Percentiles rank a stretch among this genome's conserved stretches.
Evolutionary conservation across 2,329 filamentous ascomycete species (phyloP).

Genomic region (Colletotrichum sp.): DNA sequence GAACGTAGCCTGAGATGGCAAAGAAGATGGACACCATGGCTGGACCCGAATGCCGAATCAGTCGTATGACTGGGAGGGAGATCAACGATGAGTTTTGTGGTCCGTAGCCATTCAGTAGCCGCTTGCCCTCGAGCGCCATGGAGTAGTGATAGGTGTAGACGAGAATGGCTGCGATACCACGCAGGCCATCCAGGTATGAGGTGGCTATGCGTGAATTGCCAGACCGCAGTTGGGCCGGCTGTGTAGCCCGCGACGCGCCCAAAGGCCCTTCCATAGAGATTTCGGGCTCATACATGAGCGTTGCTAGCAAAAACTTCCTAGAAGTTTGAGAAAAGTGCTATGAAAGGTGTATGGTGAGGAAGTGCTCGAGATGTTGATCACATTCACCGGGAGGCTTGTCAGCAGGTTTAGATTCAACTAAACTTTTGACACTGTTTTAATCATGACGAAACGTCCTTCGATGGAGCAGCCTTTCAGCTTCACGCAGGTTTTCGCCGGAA

Average conservation of each 20-base stretch:
- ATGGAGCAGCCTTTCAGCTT: background rate
- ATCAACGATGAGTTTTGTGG: background rate
- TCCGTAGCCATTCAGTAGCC: background rate
- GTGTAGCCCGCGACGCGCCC: background rate
- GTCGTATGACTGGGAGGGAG: background rate
- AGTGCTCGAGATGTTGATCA: fast-evolving
- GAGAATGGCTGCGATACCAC: background rate
- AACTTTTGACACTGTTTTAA: background rate
- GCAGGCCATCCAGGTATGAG: background rate
- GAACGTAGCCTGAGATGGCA: background rate
- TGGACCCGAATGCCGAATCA: background rate
- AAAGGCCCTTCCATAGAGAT: background rate
- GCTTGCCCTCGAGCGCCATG: background rate
- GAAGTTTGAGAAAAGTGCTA: background rate
- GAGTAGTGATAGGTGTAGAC: background rate
- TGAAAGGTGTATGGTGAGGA: background rate
- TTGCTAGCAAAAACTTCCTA: fast-evolving
- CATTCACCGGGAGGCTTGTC: background rate
- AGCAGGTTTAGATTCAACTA: background rate
- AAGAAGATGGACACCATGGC: background rate
- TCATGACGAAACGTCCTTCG: background rate
- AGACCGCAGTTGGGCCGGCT: background rate
- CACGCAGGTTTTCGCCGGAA: background rate
- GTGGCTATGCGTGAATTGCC: background rate
- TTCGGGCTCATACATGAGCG: background rate